phyloP scores from a whole-genome alignment of 495 filamentous ascomycete species.

The Daldinia childiae region DNA sequence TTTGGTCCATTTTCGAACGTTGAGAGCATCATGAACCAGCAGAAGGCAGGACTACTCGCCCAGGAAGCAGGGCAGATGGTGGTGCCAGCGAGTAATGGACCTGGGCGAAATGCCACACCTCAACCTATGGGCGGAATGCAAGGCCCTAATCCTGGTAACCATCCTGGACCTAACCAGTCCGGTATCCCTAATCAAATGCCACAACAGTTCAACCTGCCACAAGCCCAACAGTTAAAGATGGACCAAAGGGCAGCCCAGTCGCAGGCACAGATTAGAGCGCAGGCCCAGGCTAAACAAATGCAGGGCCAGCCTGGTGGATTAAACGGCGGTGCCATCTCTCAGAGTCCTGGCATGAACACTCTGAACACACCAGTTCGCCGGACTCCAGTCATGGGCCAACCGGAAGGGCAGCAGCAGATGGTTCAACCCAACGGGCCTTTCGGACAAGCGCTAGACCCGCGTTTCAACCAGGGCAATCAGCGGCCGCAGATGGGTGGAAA shows the following conservation, averaged over 20 bases:
- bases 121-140: slow-evolving; percentile 52
- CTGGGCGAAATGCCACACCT: slow-evolving; percentile 54
- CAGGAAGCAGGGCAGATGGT: slow-evolving; percentile 61
- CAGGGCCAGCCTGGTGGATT: slow-evolving; percentile 60
- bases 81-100: slow-evolving; percentile 58
- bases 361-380: slow-evolving; percentile 60
- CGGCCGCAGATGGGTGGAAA: slow-evolving; percentile 41
- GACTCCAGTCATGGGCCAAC: slow-evolving; percentile 53
- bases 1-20: slow-evolving; percentile 55
- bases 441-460: slow-evolving; percentile 52
- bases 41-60: slow-evolving; percentile 56
- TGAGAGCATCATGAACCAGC: slow-evolving; percentile 60
- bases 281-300: slow-evolving; percentile 55
- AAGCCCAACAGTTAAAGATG: slow-evolving; percentile 53
- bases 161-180: slow-evolving; percentile 49
- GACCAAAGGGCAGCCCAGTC: slow-evolving; percentile 50
- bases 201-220: slow-evolving; percentile 51
- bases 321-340: slow-evolving; percentile 54
- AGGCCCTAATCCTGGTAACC: slow-evolving; percentile 48
- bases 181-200: slow-evolving; percentile 50
- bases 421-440: slow-evolving; percentile 50
- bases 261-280: slow-evolving; percentile 52
- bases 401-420: slow-evolving; percentile 46
- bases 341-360: slow-evolving; percentile 62
- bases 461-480: slow-evolving; percentile 55